Base-by-base conservation (phyloP, 192 early-diverging fungal species). In the Coemansia sp. region DNA sequence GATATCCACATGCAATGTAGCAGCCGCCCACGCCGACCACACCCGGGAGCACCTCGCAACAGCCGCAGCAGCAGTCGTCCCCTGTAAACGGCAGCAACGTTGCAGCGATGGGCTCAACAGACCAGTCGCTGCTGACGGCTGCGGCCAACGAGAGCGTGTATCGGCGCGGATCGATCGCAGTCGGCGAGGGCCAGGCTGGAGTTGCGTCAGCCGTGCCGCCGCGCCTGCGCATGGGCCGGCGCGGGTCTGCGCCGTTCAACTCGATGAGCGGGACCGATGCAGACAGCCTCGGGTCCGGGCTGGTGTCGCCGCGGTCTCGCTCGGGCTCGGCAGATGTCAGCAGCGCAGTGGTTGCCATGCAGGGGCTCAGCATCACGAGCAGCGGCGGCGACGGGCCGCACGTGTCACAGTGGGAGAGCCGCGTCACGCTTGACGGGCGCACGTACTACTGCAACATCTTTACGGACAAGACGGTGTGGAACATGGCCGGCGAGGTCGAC, bases 381-480 rank as follows among this genome's bases (percentile, higher is more conserved):
- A 11, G n/a, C 22, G 27, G 19, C 16, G 28, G 44, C 50, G 62
- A 69, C 12, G 60, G 35, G 14, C 27, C 46, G 24, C 70, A 51
- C 40, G 65, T 78, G 14, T 53, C 75, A 19, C 75, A 87, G 53
- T 89, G 88, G 88, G 86, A 84, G 30, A 75, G 77, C 59, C 87
- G 85, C 51, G 47, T 59, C 24, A 77, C 82, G 21, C 64, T 74
- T 0, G 88, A 89, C 46, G 83, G 86, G 2, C 65, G 82, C 14
- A 62, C 65, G 12, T 89, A 87, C 64, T 88, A 73, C 60, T 88
- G 84, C 80, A 87, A 89, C 71, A 82, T 84, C 60, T 70, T 88
- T 21, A 88, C 88, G 9, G 87, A 89, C 64, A 73, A 80, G 53
- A 86, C 82, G 5, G 74, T 66, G 29, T 89, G 87, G 87, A 57